phyloP scores from a whole-genome alignment of 805 yeast genomes.

The Ogataea pini region DNA sequence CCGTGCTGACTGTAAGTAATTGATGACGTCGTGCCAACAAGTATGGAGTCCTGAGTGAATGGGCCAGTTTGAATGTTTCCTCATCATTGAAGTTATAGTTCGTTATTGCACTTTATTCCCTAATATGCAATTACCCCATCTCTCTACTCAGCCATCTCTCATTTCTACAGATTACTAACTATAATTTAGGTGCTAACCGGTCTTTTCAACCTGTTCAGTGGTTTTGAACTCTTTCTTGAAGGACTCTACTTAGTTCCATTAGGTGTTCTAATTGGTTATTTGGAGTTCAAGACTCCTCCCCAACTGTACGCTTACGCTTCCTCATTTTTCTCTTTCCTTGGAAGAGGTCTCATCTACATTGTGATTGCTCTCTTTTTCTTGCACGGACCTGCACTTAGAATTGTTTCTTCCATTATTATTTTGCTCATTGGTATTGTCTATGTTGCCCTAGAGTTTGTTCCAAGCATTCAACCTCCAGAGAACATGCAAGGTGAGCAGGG shows the following conservation, averaged over 20 bases:
- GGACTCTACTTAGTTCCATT: slow-evolving; percentile 59
- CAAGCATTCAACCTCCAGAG: slow-evolving; percentile 76
- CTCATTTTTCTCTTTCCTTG: slow-evolving; percentile 68
- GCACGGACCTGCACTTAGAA: slow-evolving; percentile 53
- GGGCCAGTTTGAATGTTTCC: too few species aligned
- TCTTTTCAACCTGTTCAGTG: slow-evolving; percentile 47
- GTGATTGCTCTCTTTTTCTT: slow-evolving; percentile 50
- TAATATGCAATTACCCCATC: too few species aligned
- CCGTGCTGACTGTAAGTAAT: slow-evolving; percentile 53
- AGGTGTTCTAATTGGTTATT: slow-evolving; percentile 53
- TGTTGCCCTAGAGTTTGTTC: slow-evolving; percentile 65
- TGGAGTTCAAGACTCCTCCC: slow-evolving; percentile 52
- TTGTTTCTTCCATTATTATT: slow-evolving; percentile 59
- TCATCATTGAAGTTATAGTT: too few species aligned
- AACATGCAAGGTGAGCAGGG: slow-evolving; percentile 66
- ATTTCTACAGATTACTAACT: slow-evolving; percentile 1
- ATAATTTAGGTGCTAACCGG: slow-evolving; percentile 47
- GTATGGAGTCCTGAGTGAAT: too few species aligned
- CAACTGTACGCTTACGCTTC: slow-evolving; percentile 67
- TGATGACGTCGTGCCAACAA: too few species aligned
- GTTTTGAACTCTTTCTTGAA: slow-evolving; percentile 47
- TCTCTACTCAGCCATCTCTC: background rate
- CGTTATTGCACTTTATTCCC: too few species aligned
- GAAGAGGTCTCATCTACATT: slow-evolving; percentile 66
- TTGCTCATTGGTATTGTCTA: slow-evolving; percentile 60